Base-by-base conservation (phyloP, 805 yeast species). In the Cyberlindnera meyerae region DNA sequence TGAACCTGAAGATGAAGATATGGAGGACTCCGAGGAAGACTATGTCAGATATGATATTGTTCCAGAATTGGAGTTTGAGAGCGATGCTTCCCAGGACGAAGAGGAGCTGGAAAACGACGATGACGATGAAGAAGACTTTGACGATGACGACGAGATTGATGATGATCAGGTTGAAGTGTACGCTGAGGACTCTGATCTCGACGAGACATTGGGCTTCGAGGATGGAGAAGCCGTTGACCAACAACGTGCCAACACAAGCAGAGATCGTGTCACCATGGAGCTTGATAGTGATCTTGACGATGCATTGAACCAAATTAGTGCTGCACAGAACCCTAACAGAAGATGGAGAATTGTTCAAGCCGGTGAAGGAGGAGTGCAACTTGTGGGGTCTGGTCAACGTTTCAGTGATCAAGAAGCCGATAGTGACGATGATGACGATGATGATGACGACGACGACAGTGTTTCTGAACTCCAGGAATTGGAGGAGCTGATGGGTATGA, bases 101-200 rank as follows among this genome's bases (percentile, higher is more conserved):
- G n/a, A n/a, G n/a, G n/a, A n/a, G n/a, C n/a, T n/a, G n/a, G n/a
- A n/a, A n/a, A 34, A 28, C 3, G 43, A 18, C 6, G 42, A 31
- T 13, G 45, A 39, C n/a, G 43, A 42, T 11, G 47, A 48, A 15
- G 63, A 50, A 4, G 62, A 55, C 3, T 57, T 58, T 8, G 63
- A 54, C 4, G 62, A 55, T 4, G 58, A 58, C 7, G 63, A 54
- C 2, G 51, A 32, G 12, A 54, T 36, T 17, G 27, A 35, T 18
- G 42, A 34, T 9, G 38, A 16, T 5, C 41, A n/a, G n/a, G n/a
- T 34, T 18, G 43, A 24, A n/a, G 43, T 45, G 8, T 7, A 24
- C n/a, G 13, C 37, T n/a, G 18, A 17, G 4, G 49, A 39, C 14
- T 34, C 42, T 15, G 48, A 41, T 12, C 18, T 28, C 8, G 54